Evolutionary conservation across 176 grass and related monocot species (phyloP).

Genomic region (Pontederia crassipes): DNA sequence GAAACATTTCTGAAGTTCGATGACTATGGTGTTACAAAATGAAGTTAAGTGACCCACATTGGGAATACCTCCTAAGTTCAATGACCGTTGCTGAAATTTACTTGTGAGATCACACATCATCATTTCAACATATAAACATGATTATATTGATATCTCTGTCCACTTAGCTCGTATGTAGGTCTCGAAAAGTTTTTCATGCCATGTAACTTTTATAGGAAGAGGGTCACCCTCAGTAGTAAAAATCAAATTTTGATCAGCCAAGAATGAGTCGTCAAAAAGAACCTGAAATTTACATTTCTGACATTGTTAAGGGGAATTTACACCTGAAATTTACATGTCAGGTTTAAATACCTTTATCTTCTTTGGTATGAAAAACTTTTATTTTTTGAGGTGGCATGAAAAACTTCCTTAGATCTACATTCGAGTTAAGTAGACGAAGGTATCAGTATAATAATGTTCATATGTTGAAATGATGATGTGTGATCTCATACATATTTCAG

Average conservation of each 20-base stretch:
- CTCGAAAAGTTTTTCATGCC: constrained; percentile 60
- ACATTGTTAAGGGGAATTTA: constrained; percentile 31
- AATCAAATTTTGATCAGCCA: constrained; percentile 69
- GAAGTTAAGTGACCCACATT: too few species aligned
- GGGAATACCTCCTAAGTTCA: too few species aligned
- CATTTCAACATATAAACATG: too few species aligned
- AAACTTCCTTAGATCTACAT: constrained; percentile 38
- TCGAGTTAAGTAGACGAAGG: constrained; percentile 44
- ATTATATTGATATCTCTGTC: constrained; percentile 30
- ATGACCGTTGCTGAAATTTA: too few species aligned
- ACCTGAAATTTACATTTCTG: constrained; percentile 35
- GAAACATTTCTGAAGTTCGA: too few species aligned
- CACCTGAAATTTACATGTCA: constrained; percentile 47
- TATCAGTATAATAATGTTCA: constrained; percentile 15
- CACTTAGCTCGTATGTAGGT: constrained; percentile 42
- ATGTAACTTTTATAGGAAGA: constrained; percentile 57
- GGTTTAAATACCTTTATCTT: constrained; percentile 96
- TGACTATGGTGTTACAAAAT: too few species aligned
- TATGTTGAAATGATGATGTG: too few species aligned
- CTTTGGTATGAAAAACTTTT: background rate
- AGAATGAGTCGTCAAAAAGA: constrained; percentile 90
- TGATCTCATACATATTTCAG: too few species aligned
- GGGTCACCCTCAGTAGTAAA: constrained; percentile 95
- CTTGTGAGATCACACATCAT: too few species aligned
- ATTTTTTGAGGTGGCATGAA: constrained; percentile 73